These are phyloP conservation scores for Sugiyamaella chiloensis DNA, from an alignment of 805 yeast species.

Conservation along the genomic window DNA sequence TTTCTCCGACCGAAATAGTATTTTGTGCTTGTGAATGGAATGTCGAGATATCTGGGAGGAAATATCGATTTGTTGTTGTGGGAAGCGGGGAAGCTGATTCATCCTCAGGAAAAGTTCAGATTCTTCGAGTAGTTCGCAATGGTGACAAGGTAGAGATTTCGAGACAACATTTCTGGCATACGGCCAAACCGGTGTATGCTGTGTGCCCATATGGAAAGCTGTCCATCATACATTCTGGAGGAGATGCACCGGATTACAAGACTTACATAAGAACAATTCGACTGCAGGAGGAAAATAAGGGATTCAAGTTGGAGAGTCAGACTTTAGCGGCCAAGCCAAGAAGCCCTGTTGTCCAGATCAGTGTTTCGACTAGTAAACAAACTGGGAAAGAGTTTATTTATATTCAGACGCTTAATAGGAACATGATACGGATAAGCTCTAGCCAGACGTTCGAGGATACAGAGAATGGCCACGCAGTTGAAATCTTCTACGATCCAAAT, in stretches of 20 bases:
- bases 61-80: constrained; percentile 16
- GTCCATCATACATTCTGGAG: constrained; percentile 2
- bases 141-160: constrained; percentile 9
- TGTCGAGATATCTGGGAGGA: constrained; percentile 5
- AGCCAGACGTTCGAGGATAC: not conserved
- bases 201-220: constrained; percentile 1
- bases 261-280: not conserved
- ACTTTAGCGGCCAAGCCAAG: constrained; percentile 5
- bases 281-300: not conserved
- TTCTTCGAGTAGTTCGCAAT: constrained; percentile 15
- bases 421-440: not conserved
- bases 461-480: not conserved
- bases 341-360: constrained; percentile 15
- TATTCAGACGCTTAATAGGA: constrained; percentile 11
- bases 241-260: constrained; percentile 1
- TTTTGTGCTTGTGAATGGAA: constrained; percentile 17
- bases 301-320: not conserved
- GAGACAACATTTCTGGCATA: constrained; percentile 12
- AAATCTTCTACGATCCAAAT: constrained; percentile 3
- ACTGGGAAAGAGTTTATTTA: no score
- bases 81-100: constrained; percentile 12
- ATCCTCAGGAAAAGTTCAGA: constrained; percentile 11
- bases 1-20: constrained; percentile 13
- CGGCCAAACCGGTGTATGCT: constrained; percentile 9
- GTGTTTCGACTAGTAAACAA: constrained; percentile 1